Evolutionary conservation across 2,329 filamentous ascomycete species (phyloP).

Genomic region (Aureobasidium sp.): DNA sequence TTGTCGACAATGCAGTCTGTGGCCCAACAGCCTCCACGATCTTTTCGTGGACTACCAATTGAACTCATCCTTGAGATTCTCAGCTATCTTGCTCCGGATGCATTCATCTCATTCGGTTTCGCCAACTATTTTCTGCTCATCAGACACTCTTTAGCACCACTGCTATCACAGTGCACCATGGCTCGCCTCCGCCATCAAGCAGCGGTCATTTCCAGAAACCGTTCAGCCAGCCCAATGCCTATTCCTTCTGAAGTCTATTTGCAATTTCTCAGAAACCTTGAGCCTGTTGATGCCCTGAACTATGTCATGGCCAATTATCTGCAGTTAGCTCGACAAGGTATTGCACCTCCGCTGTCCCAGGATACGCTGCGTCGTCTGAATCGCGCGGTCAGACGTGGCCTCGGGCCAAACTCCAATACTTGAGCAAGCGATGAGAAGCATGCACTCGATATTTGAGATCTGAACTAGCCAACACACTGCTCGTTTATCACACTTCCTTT

Average conservation of each 20-base stretch:
- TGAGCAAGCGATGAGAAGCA: not conserved
- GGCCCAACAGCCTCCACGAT: conserved; percentile 19
- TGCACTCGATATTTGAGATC: not conserved
- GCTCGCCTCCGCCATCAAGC: not conserved
- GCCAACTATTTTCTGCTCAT: conserved; percentile 40
- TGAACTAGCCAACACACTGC: not conserved
- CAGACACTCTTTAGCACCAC: conserved; percentile 31
- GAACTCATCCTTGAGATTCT: conserved; percentile 43
- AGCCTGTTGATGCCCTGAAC: conserved; percentile 32
- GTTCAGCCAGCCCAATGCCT: conserved; percentile 24
- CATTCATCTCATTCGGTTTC: conserved; percentile 41
- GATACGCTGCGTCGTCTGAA: conserved; percentile 23
- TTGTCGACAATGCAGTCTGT: not conserved
- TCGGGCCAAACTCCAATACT: not conserved
- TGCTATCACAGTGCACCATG: conserved; percentile 26
- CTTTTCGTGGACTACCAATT: conserved; percentile 37
- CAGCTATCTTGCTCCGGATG: conserved; percentile 32
- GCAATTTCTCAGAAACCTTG: conserved; percentile 32
- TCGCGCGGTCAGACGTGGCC: conserved; percentile 18
- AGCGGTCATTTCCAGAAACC: conserved; percentile 21
- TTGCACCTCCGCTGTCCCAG: conserved; percentile 27
- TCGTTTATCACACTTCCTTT: too few species aligned
- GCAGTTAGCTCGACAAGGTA: conserved; percentile 27
- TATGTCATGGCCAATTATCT: conserved; percentile 34
- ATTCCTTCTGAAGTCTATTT: conserved; percentile 37